Evolutionary conservation across 306 rosid genomes (phyloP), one percentile per base, ranked within the genome.

Genomic region (Pyrus bretschneideri): DNA sequence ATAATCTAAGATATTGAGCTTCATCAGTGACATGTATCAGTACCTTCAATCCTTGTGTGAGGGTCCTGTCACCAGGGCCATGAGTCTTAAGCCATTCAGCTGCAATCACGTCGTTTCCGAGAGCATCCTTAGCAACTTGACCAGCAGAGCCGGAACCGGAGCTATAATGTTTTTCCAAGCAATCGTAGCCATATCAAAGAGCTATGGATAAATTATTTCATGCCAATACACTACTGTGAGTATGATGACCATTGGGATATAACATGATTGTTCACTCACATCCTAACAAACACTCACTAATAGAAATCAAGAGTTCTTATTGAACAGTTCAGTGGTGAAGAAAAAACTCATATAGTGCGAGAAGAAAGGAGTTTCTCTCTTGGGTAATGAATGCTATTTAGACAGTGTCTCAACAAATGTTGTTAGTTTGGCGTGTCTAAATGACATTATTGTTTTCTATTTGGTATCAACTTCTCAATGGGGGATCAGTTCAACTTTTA

Each of bases 21-120:
- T 18, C 70, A 35, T 10, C 3, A 21, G 9, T 2, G 15, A 76
- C 54, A 29, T 80, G 35, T 31, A 72, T 11, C 35, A 63, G 21
- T 78, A 87, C 99, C 98, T 84, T 96, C 85, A 96, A 79, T 58
- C 99, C 97, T 84, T 96, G 97, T 62, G 99, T 86, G 46, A 96
- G 99, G 21, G 99, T 96, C 42, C 86, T 81, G 80, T 92, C 99
- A 5, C 97, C 98, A 4, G 97, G 97, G 71, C 96, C 93, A 69
- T 96, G 97, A 13, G 75, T 79, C 85, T 96, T 92, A 17, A 92
- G 91, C 99, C 99, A 92, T 57, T 91, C 83, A 25, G 77, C 70
- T 3, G 90, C 99, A 49, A 91, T 2, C 4, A 92, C 90, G 82
- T 96, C 98, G 61, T 96, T 96, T 79, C 99, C 99, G 65, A 88